Percentiles rank a stretch among this genome's conserved stretches.
These are phyloP conservation scores for Rhizopogon vesiculosus DNA, from an alignment of 768 basidiomycete genomes.

Conservation along the genomic window DNA sequence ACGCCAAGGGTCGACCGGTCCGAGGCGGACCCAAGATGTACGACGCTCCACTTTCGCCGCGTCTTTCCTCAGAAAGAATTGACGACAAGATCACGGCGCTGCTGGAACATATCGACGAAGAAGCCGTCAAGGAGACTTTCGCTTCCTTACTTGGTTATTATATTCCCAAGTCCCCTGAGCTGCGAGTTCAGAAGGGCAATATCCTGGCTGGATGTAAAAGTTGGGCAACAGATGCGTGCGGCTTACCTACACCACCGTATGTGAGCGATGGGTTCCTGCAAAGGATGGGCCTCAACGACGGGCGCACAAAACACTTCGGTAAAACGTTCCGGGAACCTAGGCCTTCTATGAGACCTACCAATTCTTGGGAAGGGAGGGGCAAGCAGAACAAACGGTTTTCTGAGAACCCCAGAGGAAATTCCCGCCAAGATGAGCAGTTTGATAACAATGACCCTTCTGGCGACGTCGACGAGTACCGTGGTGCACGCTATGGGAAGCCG, in stretches of 20 bases:
- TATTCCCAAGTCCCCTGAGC: constrained; percentile 40
- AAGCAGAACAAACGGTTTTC: neutral
- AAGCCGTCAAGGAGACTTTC: constrained; percentile 56
- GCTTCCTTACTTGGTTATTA: constrained; percentile 73
- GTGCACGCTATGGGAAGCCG: constrained; percentile 2
- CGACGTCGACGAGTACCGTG: neutral
- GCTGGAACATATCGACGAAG: constrained; percentile 36
- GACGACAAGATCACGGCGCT: constrained; percentile 27
- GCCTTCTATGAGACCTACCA: neutral
- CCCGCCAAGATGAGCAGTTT: neutral
- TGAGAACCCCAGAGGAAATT: neutral
- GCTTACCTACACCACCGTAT: constrained; percentile 46
- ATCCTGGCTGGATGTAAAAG: constrained; percentile 54
- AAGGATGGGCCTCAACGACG: constrained; percentile 31
- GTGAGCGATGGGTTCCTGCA: constrained; percentile 45
- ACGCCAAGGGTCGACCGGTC: neutral
- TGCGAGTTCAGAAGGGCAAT: constrained; percentile 39
- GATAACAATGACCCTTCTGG: neutral
- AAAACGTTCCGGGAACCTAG: neutral
- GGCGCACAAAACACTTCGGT: constrained; percentile 19
- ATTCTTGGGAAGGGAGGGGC: constrained; percentile 3
- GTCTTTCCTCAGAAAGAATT: constrained; percentile 18
- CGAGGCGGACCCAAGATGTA: constrained; percentile 6
- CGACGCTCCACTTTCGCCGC: constrained; percentile 9
- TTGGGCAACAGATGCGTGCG: constrained; percentile 57